These are phyloP conservation scores for Monosporozyma unispora DNA, from an alignment of 805 yeast genomes.

Conservation along the genomic window DNA sequence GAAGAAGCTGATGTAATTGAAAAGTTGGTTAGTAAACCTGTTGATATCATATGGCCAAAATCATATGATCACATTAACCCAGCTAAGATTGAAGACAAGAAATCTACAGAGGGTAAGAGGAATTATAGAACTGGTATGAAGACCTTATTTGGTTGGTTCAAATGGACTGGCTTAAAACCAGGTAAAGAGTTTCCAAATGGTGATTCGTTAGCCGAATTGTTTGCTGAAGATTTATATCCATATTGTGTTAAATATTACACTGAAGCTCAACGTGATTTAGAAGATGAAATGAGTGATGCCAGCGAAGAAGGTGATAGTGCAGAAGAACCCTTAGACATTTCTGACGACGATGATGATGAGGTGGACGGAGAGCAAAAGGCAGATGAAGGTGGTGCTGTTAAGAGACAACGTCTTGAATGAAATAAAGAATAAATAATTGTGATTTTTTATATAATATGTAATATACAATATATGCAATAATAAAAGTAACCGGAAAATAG, in stretches of 20 bases:
- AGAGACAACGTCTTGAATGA: constrained; percentile 2
- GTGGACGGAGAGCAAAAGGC: not conserved
- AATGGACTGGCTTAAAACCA: constrained; percentile 72
- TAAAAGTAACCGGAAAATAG: no score
- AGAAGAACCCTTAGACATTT: constrained; percentile 15
- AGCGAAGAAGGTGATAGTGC: constrained; percentile 27
- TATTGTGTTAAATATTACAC: constrained; percentile 77
- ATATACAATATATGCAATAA: not conserved
- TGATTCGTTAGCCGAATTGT: constrained; percentile 61
- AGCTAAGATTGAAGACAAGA: constrained; percentile 35
- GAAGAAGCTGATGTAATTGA: constrained; percentile 47
- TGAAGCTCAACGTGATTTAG: constrained; percentile 59
- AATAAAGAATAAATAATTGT: not conserved
- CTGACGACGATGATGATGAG: constrained; percentile 3
- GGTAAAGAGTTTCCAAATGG: constrained; percentile 75
- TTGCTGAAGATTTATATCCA: constrained; percentile 76
- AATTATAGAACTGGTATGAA: constrained; percentile 64
- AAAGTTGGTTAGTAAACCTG: constrained; percentile 44
- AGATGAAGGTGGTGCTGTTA: not conserved
- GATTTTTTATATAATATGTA: not conserved
- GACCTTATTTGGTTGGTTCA: constrained; percentile 80
- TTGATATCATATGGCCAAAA: constrained; percentile 59
- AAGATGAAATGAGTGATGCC: constrained; percentile 45
- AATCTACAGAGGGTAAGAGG: constrained; percentile 46
- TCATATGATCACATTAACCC: constrained; percentile 53